A percentile compares a stretch with the other conserved stretches of the same genome.
Evolutionary conservation across 352 stramenopile species (phyloP).

Genomic region (Pythium aristosporum): DNA sequence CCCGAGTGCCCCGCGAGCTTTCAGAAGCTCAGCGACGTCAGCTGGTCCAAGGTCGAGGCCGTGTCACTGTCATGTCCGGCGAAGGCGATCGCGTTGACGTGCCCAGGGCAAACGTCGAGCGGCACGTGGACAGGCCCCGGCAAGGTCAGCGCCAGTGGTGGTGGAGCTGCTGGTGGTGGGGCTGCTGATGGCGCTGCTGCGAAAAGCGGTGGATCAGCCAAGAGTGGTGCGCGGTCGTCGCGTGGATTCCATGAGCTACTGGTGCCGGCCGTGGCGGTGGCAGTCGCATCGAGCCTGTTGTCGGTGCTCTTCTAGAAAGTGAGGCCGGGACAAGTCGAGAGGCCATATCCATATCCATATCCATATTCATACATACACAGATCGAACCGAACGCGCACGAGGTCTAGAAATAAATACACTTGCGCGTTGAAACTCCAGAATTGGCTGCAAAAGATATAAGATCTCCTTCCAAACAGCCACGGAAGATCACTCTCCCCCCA

Average conservation of each 20-base stretch:
- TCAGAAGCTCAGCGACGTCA: slow-evolving; percentile 15
- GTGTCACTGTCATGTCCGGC: slow-evolving; percentile 11
- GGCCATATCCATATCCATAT: not conserved
- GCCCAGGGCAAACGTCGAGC: slow-evolving; percentile 39
- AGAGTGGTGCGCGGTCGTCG: not conserved
- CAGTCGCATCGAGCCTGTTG: not conserved
- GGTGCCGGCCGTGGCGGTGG: not conserved
- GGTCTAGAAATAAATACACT: slow-evolving; percentile 1
- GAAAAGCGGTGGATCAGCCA: not conserved
- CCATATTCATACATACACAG: not conserved
- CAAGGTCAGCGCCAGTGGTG: slow-evolving; percentile 6
- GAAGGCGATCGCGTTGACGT: slow-evolving; percentile 29
- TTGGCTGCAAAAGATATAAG: too few relatives aligned
- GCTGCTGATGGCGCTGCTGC: not conserved
- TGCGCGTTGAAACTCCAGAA: not conserved
- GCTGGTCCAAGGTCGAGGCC: slow-evolving; percentile 12
- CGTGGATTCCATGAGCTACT: not conserved
- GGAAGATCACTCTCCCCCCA: too few relatives aligned
- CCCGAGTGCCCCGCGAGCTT: slow-evolving; percentile 14
- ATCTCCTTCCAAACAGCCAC: too few relatives aligned
- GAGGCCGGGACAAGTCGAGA: not conserved
- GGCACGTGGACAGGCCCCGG: slow-evolving; percentile 36
- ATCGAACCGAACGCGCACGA: not conserved
- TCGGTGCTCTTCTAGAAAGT: not conserved
- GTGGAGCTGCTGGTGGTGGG: not conserved